Conservation (phyloP, 129 eudicot genomes). For the Calendula officinalis region DNA sequence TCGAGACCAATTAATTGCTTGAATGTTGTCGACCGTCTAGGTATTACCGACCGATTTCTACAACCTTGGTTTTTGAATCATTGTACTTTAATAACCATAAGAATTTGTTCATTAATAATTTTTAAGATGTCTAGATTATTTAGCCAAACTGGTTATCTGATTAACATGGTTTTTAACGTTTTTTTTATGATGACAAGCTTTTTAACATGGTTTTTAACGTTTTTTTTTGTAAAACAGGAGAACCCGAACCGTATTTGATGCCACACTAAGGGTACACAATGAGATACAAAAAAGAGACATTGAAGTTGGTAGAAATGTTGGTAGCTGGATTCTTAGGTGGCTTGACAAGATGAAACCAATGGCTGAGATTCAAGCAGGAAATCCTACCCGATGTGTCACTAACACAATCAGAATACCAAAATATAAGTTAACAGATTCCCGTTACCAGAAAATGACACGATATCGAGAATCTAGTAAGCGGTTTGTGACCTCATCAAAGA, state of each 20-base stretch:
- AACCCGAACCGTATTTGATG: constrained; percentile 60
- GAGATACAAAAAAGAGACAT: constrained; percentile 70
- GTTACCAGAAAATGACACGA: constrained; percentile 29
- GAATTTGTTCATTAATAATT: not conserved
- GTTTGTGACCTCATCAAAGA: constrained; percentile 45
- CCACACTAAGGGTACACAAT: constrained; percentile 58
- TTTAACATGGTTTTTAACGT: not conserved
- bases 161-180: not conserved
- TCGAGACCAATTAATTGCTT: no score
- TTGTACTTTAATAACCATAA: not conserved
- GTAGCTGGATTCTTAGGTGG: constrained; percentile 66
- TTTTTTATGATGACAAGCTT: not conserved
- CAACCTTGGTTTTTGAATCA: no score
- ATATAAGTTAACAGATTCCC: constrained; percentile 31
- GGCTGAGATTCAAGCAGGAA: constrained; percentile 57
- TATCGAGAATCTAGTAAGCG: constrained; percentile 50
- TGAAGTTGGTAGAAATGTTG: constrained; percentile 63
- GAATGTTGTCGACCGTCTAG: no score
- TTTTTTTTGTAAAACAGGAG: constrained; percentile 38
- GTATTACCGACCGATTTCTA: no score
- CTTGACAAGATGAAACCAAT: constrained; percentile 66
- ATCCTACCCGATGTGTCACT: constrained; percentile 9
- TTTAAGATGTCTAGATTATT: no score
- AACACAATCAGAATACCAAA: constrained; percentile 18
- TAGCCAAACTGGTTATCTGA: no score